Base-by-base conservation (phyloP, 1,284 basidiomycete genomes). In the Bondarzewia mesenterica region DNA sequence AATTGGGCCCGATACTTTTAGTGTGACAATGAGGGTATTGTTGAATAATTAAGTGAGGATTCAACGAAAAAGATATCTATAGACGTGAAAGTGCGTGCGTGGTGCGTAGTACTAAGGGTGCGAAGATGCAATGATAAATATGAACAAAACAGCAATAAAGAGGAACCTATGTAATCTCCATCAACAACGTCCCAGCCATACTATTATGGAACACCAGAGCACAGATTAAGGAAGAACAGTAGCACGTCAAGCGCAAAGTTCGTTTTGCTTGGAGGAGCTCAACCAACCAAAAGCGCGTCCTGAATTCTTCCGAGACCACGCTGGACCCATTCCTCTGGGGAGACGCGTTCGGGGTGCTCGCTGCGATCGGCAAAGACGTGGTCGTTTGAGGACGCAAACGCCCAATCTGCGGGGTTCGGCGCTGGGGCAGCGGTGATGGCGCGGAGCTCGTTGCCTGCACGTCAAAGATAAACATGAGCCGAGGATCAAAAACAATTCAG, bases 331-430 rank as follows among this genome's bases (percentile, higher is more conserved):
- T 78, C 74, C 18, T 66, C 63, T 8, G 81, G 80, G 2, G 70
- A 52, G 10, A 72, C 60, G 20, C 73, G 70, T 44, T 76, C 73
- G 14, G 62, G 5, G n/a, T 32, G 29, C 12, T 32, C 29, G 6
- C 29, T 32, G 12, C 29, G 10, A 32, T 32, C 60, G 3, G 44
- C 29, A 57, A 83, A 78, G 44, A 83, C 51, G 36, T 74, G 59
- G 59, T 83, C 73, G 56, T 85, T 84, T 56, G 74, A 73, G 32
- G 70, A 63, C 32, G 72, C 71, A 60, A 82, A 84, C 16, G 71
- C 75, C 80, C 82, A 83, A 32, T 64, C 61, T 25, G 68, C 61
- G 27, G 77, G 75, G 58, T 80, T 71, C 15, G 81, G 80, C n/a
- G 77, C 67, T 5, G 75, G 70, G 41, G 71, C 68, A 3, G 77